phyloP scores from a whole-genome alignment of 306 rosid species.

The Hippophae gyantsensis region DNA sequence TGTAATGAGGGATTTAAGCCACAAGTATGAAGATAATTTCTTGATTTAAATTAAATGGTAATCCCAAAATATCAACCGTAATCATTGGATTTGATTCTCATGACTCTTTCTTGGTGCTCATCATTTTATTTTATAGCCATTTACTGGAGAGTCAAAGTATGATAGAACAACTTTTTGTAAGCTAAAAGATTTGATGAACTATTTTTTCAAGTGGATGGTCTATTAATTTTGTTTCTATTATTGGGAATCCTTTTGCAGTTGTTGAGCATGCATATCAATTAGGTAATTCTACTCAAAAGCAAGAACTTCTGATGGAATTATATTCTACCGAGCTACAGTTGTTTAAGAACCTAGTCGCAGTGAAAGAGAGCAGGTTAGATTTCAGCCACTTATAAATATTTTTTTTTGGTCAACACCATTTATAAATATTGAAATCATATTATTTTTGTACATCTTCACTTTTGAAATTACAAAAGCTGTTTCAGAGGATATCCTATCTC shows the following conservation, averaged over 20 bases:
- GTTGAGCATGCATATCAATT: conserved; percentile 77
- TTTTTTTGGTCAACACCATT: not conserved
- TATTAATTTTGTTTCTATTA: too few species aligned
- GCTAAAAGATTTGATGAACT: too few species aligned
- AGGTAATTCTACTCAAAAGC: conserved; percentile 76
- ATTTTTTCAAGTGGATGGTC: too few species aligned
- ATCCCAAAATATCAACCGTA: too few species aligned
- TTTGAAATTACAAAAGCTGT: not conserved
- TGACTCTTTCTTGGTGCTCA: too few species aligned
- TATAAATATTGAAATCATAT: not conserved
- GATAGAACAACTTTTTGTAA: too few species aligned
- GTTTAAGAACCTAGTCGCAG: conserved; percentile 61
- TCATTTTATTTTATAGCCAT: too few species aligned
- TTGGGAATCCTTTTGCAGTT: conserved; percentile 30
- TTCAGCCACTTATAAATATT: not conserved
- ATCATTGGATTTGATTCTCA: too few species aligned
- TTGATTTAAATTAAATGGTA: too few species aligned
- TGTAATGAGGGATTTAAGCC: too few species aligned
- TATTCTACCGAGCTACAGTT: conserved; percentile 74
- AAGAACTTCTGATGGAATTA: conserved; percentile 62
- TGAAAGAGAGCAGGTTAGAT: conserved; percentile 75
- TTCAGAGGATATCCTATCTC: conserved; percentile 8
- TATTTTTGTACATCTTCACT: not conserved
- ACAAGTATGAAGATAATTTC: too few species aligned
- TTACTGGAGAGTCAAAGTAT: too few species aligned